Conservation (phyloP, 2,329 filamentous ascomycete genomes). For the Exophiala viscosa region DNA sequence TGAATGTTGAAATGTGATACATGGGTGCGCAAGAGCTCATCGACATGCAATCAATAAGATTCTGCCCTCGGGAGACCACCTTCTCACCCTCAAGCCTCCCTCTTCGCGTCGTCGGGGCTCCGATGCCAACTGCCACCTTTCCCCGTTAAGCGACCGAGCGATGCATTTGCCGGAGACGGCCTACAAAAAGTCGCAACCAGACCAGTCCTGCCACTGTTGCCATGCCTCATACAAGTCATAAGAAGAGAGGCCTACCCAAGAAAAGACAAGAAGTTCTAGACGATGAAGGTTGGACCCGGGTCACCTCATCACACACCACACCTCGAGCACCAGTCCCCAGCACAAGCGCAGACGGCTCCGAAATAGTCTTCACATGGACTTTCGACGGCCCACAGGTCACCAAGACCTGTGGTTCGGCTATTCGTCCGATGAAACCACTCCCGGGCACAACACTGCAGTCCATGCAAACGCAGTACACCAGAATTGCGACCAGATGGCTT, state of each 20-base stretch:
- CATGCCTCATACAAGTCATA: constrained; percentile 25
- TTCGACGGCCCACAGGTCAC: neutral
- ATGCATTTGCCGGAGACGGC: no score
- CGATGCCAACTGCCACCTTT: no score
- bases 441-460: constrained; percentile 5
- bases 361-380: neutral
- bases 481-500: constrained; percentile 6
- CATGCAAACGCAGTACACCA: constrained; percentile 9
- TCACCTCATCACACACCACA: constrained; percentile 1
- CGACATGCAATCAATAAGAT: no score
- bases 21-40: no score
- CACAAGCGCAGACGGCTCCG: neutral
- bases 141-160: no score
- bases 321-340: neutral
- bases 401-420: neutral
- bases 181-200: no score
- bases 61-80: neutral
- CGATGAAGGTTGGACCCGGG: constrained; percentile 23
- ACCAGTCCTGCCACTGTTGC: neutral
- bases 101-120: neutral
- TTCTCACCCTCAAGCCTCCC: neutral
- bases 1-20: no score
- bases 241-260: constrained; percentile 11
- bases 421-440: constrained; percentile 1
- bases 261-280: constrained; percentile 19